A percentile compares a stretch with the other conserved stretches of the same genome.
These are phyloP conservation scores for Neckera pumila DNA, from an alignment of 225 moss, liverwort and hornwort species.

Conservation along the genomic window DNA sequence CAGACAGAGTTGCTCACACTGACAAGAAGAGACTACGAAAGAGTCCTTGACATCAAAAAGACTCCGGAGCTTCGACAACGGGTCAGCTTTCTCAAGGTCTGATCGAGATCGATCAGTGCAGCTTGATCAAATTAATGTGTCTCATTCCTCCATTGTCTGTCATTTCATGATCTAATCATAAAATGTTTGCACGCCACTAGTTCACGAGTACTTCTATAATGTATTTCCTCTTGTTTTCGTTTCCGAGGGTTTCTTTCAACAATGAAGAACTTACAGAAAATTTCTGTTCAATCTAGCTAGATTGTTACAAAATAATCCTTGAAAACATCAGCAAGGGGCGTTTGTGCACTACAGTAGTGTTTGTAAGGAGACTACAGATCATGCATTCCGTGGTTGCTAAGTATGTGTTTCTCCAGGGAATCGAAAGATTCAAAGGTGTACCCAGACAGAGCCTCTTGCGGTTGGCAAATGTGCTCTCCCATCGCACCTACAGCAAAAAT, in stretches of 20 bases:
- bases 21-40: constrained; percentile 58
- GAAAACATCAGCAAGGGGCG: not conserved
- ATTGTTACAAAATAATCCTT: not conserved
- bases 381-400: not conserved
- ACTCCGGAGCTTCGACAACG: constrained; percentile 50
- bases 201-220: not conserved
- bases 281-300: not conserved
- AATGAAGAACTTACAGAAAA: not conserved
- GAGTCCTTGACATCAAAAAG: constrained; percentile 50
- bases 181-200: not conserved
- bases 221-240: not conserved
- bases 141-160: not conserved
- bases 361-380: not conserved
- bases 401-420: constrained; percentile 9
- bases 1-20: constrained; percentile 61
- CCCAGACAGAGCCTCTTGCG: constrained; percentile 55
- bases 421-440: constrained; percentile 47
- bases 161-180: not conserved
- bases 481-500: constrained; percentile 51
- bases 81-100: constrained; percentile 59
- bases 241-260: not conserved
- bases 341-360: not conserved
- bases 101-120: not conserved
- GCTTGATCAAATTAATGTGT: not conserved
- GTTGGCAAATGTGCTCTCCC: constrained; percentile 64